Base-by-base conservation (phyloP, 169 alveolate genomes). In the Plasmodium vivax region DNA sequence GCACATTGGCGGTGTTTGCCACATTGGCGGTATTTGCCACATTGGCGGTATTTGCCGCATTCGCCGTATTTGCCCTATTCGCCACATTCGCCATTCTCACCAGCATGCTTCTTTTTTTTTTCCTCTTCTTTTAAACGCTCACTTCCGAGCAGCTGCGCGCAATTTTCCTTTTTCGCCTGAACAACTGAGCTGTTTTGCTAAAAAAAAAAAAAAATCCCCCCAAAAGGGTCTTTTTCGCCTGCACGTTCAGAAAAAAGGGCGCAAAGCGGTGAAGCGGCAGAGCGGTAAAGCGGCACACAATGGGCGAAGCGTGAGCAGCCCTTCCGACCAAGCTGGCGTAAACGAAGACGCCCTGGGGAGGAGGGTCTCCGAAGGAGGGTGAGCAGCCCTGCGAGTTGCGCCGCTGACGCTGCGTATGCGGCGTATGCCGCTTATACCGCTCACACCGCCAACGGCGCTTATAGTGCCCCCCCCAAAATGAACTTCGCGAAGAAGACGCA, bases 401-500 rank as follows among this genome's bases (percentile, higher is more conserved):
- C n/a, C n/a, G n/a, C n/a, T n/a, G n/a, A n/a, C n/a, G 54, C 41
- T 4, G 47, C 2, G 10, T 5, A 30, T 74, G 16, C 51, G 7
- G 6, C 1, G 16, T 4, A 2, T 38, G 45, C 45, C 45, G 3
- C 3, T 5, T 0, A 38, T 38, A 4, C 7, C 45, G 0, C 2
- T 0, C 23, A 12, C 23, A 3, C 10, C 14, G 4, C 9, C n/a
- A 16, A 10, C 41, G 12, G 3, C n/a, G 23, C 3, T 36, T 8
- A n/a, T n/a, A n/a, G n/a, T n/a, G n/a, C n/a, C n/a, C n/a, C n/a
- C 27, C 10, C 68, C 54, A 84, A 84, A 43, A 84, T 84, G 92
- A 84, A 43, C 54, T 36, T 84, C 30, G 94, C 74, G 2, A 88
- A 88, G 47, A 88, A 88, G 32, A 88, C 94, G 10, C 94, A 88